These are phyloP conservation scores for Coniferiporia sulphurascens DNA, from an alignment of 1,284 basidiomycete genomes.

Conservation along the genomic window DNA sequence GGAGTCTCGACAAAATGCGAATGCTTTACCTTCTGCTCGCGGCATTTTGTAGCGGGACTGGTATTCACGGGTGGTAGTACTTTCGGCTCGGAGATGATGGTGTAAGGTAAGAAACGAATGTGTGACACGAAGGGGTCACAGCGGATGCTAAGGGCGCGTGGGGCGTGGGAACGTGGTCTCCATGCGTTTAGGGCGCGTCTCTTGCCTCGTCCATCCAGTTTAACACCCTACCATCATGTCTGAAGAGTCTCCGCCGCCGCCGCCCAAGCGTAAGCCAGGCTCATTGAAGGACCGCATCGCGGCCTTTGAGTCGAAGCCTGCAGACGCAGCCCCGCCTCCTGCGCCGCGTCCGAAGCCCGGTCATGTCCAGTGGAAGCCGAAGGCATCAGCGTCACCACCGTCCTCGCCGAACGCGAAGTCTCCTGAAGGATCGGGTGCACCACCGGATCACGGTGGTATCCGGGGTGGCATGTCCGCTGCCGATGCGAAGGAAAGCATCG, in stretches of 20 bases:
- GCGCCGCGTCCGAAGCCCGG: constrained; percentile 68
- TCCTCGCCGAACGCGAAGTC: constrained; percentile 23
- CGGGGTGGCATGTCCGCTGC: constrained; percentile 64
- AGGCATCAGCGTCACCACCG: constrained; percentile 49
- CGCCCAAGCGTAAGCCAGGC: constrained; percentile 55
- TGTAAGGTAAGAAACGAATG: background rate
- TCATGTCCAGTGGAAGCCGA: constrained; percentile 66
- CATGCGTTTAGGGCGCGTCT: background rate
- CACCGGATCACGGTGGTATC: constrained; percentile 14
- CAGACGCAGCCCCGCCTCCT: constrained; percentile 43
- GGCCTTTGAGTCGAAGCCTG: constrained; percentile 64
- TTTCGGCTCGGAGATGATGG: background rate
- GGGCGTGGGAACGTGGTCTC: background rate
- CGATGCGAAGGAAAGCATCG: constrained; percentile 80
- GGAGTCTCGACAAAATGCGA: background rate
- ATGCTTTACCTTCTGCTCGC: constrained; percentile 63
- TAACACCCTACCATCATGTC: constrained; percentile 34
- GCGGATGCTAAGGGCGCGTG: no score
- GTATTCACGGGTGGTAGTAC: background rate
- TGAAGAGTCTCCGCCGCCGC: constrained; percentile 39
- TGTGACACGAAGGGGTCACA: background rate
- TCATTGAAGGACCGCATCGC: constrained; percentile 81
- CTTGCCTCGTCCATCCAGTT: background rate
- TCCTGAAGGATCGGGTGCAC: background rate
- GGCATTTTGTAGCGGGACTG: constrained; percentile 47